phyloP scores from a whole-genome alignment of 768 basidiomycete species.

The Tricholoma saponaceum region DNA sequence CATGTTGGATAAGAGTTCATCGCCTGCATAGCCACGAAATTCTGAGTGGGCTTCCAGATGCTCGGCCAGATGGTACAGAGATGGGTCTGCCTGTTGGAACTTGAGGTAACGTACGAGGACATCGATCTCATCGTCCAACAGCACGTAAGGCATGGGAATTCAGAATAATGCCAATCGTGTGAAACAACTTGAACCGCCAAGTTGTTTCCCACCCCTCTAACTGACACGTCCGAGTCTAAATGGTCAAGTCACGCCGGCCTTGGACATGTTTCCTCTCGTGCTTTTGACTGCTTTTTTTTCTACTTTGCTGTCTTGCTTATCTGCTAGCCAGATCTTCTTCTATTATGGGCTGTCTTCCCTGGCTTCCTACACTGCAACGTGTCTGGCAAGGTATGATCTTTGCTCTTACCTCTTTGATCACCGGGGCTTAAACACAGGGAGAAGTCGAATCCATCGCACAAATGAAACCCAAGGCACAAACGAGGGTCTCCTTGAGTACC shows the following conservation, averaged over 20 bases:
- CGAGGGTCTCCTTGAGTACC: constrained; percentile 95
- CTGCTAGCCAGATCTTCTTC: too few relatives aligned
- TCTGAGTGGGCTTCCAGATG: background rate
- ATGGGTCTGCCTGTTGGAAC: background rate
- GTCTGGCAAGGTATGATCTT: too few relatives aligned
- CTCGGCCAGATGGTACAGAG: background rate
- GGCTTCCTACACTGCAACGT: too few relatives aligned
- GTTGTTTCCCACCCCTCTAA: background rate
- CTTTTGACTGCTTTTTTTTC: too few relatives aligned
- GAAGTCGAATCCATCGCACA: constrained; percentile 98
- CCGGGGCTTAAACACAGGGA: constrained; percentile 57
- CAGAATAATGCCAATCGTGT: background rate
- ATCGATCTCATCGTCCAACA: background rate
- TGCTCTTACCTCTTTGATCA: too few relatives aligned
- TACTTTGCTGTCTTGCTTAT: too few relatives aligned
- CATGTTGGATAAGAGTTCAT: too few relatives aligned
- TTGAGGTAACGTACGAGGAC: background rate
- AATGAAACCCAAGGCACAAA: constrained; percentile 95
- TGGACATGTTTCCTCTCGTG: too few relatives aligned
- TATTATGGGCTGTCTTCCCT: too few relatives aligned
- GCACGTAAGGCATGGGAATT: background rate
- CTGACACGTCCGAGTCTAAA: too few relatives aligned
- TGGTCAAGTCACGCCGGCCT: background rate
- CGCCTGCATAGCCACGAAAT: too few relatives aligned
- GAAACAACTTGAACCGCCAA: background rate